phyloP scores from a whole-genome alignment of 441 rosid genomes.

The Jatropha multifida region DNA sequence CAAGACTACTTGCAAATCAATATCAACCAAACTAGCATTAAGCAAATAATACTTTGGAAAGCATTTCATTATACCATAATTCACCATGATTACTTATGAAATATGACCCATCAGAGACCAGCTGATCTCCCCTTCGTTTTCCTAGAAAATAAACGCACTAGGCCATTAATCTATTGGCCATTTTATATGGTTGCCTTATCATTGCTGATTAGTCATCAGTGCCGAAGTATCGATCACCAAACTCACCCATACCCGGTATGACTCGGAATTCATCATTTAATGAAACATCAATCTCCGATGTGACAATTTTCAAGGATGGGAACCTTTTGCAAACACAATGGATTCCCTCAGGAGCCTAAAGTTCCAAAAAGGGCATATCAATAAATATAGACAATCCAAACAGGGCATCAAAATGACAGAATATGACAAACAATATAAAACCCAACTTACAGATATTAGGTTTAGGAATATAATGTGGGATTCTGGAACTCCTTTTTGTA shows the following conservation, averaged over 20 bases:
- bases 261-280: conserved; percentile 88
- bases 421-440: not conserved
- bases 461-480: conserved; percentile 89
- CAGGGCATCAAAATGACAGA: not conserved
- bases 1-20: not conserved
- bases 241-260: conserved; percentile 95
- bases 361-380: conserved; percentile 17
- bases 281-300: conserved; percentile 84
- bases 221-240: conserved; percentile 96
- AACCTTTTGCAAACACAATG: conserved; percentile 88
- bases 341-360: conserved; percentile 95
- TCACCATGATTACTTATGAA: not conserved
- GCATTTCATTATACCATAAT: not conserved
- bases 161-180: not conserved
- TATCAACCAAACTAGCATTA: not conserved
- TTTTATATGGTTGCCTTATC: not conserved
- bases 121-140: not conserved
- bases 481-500: conserved; percentile 95
- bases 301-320: conserved; percentile 85
- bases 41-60: not conserved
- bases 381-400: not conserved
- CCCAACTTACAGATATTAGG: conserved; percentile 75
- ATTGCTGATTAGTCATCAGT: conserved; percentile 65
- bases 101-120: conserved; percentile 1
- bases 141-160: not conserved